Evolutionary conservation across 768 basidiomycete genomes (phyloP), one percentile per base, ranked within the genome.

Genomic region (Tylopilus plumbeoviolaceoides): DNA sequence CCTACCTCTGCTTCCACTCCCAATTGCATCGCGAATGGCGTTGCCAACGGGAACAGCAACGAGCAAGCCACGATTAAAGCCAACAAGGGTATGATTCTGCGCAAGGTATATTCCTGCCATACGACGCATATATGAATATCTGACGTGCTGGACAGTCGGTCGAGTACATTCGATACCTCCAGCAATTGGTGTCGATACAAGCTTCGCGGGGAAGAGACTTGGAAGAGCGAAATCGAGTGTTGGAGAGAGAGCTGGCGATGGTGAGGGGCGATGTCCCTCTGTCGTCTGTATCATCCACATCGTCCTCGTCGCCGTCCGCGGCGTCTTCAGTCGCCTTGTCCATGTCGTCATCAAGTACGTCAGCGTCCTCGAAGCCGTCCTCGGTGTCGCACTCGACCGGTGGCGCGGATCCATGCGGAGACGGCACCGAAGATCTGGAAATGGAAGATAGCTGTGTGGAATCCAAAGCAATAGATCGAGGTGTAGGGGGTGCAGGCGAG

Each of bases 71-170:
- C 78, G 28, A 85, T 90, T 48, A 95, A 95, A 65, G 92, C 92
- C 25, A 95, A 95, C 73, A 95, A 95, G 76, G 92, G 93, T 31
- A 90, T 95, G 84, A 93, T 95, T 40, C 70, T 95, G 42, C 69
- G 89, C 59, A 95, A 90, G 78, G 85, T 83, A 9, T 11, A 46
- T 47, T 38, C 8, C 21, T 23, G 1, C n/a, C 3, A 2, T 2
- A 2, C 8, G 7, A 9, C 41, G 27, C 49, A 48, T 48, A 50
- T 3, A 45, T 43, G 11, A 6, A n/a, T n/a, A 1, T 53, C 46
- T 65, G 55, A 58, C 44, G 1, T 25, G 7, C n/a, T 10, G 0
- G 5, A 21, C 50, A 78, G 73, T 77, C 76, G 41, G 76, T 78
- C 50, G 77, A 78, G 48, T 78, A 78, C 47, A 78, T 78, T 51